Evolutionary conservation across 495 filamentous ascomycete species (phyloP), one percentile per base, ranked within the genome.

Genomic region (Tetracladium setigerum): DNA sequence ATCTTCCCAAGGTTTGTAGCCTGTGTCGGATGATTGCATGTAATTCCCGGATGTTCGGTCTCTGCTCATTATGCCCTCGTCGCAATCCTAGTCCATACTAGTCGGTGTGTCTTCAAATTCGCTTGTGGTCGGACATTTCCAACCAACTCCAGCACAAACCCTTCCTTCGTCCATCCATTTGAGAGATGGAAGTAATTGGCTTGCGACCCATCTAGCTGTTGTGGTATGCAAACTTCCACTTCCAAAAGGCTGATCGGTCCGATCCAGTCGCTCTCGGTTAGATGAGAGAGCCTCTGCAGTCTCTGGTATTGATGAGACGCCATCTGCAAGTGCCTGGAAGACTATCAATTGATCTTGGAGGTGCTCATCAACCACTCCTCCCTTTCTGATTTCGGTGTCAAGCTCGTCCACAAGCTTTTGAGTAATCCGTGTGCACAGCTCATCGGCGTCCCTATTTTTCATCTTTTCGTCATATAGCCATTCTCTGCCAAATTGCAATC

Each of bases 291-390:
- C 57, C 1, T 51, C 59, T 41, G 49, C 39, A 0, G 41, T 17
- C 2, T 42, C 49, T 2, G 49, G 52, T 33, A 73, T 61, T 13
- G 56, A 63, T 34, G 74, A 74, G 17, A 50, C 60, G 1, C 80
- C 81, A 32, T 74, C 62, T 10, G 78, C 83, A 36, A 95, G 65
- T 22, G 82, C 83, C 58, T 94, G 86, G 56, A 90, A 94, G 3
- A 92, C 71, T 1, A 90, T 77, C 41, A 94, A 55, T 56, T 94
- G 89, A 62, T 94, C 89, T 60, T 86, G 76, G 59, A 90, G 76
- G 54, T 79, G 68, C 57, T 78, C 74, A 60, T 94, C 88, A 7
- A 89, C 77, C 17, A 68, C 69, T 5, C 75, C 76, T 0, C 72
- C 72, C 35, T 66, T 60, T 8, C 57, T 50, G 5, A 86, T 57